Evolutionary conservation across 2,329 filamentous ascomycete genomes (phyloP).

Genomic region (Nemania bipapillata): DNA sequence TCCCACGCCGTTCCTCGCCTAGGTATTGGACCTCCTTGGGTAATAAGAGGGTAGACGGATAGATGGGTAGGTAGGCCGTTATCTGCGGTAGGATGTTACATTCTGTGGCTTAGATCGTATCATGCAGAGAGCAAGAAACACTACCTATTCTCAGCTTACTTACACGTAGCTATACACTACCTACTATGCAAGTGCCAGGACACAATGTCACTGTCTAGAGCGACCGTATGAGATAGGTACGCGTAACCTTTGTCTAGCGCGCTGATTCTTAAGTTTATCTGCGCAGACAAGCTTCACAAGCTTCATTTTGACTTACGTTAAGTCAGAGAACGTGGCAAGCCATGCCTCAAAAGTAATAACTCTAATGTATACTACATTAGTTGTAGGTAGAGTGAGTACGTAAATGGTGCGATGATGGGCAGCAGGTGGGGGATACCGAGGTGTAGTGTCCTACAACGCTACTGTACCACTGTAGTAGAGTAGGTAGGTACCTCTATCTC

Average conservation of each 20-base stretch:
- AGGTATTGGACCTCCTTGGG: not conserved
- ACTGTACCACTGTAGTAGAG: too few species aligned
- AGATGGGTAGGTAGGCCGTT: not conserved
- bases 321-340: too few species aligned
- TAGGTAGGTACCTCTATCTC: not conserved
- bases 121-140: constrained; percentile 13
- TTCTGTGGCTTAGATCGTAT: constrained; percentile 24
- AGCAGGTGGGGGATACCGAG: not conserved
- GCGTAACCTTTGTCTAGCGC: not conserved
- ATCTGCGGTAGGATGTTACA: constrained; percentile 15
- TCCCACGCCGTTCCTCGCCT: constrained; percentile 3
- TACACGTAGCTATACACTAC: not conserved
- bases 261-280: not conserved
- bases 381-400: not conserved
- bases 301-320: too few species aligned
- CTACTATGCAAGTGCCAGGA: not conserved
- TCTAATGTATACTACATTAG: too few species aligned
- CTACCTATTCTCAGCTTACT: constrained; percentile 35
- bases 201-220: not conserved
- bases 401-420: not conserved
- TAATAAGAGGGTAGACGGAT: not conserved
- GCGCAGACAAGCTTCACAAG: not conserved
- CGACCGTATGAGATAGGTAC: not conserved
- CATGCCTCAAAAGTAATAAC: too few species aligned
- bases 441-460: too few species aligned